Evolutionary conservation across 2,329 filamentous ascomycete species (phyloP).

Genomic region (Neonectria punicea): DNA sequence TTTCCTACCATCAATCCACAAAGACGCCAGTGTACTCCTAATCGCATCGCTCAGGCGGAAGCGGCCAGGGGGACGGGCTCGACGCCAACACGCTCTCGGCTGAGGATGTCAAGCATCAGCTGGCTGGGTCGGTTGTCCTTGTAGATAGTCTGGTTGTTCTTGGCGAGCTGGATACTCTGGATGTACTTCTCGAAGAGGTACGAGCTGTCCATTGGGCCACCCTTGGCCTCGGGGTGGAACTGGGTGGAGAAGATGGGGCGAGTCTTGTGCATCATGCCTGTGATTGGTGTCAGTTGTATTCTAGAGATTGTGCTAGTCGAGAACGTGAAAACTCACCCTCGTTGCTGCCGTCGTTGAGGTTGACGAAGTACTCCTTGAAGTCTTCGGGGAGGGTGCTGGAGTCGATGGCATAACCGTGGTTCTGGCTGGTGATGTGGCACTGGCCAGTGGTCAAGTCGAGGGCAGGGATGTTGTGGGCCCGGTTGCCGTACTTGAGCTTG

Average conservation of each 20-base stretch:
- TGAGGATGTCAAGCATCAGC: constrained; percentile 88
- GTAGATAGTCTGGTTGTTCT: constrained; percentile 80
- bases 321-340: constrained; percentile 69
- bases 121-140: constrained; percentile 90
- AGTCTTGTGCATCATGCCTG: constrained; percentile 87
- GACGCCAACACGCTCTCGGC: constrained; percentile 95
- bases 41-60: constrained; percentile 50
- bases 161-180: constrained; percentile 89
- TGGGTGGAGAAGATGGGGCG: constrained; percentile 98
- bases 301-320: background rate
- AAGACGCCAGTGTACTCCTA: constrained; percentile 27
- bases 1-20: constrained; percentile 26
- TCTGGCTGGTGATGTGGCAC: constrained; percentile 98
- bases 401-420: constrained; percentile 97
- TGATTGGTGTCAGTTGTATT: constrained; percentile 15
- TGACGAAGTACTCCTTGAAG: constrained; percentile 98
- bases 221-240: constrained; percentile 99
- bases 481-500: constrained; percentile 99
- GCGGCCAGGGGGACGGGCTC: constrained; percentile 69
- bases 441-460: constrained; percentile 94
- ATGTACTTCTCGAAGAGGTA: constrained; percentile 98
- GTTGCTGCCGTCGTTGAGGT: constrained; percentile 97
- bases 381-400: constrained; percentile 81
- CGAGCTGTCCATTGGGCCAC: constrained; percentile 92
- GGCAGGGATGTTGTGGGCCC: constrained; percentile 96